Percentiles rank a stretch among this genome's conserved stretches.
Evolutionary conservation across 768 basidiomycete genomes (phyloP).

Genomic region (Serendipita sp.): DNA sequence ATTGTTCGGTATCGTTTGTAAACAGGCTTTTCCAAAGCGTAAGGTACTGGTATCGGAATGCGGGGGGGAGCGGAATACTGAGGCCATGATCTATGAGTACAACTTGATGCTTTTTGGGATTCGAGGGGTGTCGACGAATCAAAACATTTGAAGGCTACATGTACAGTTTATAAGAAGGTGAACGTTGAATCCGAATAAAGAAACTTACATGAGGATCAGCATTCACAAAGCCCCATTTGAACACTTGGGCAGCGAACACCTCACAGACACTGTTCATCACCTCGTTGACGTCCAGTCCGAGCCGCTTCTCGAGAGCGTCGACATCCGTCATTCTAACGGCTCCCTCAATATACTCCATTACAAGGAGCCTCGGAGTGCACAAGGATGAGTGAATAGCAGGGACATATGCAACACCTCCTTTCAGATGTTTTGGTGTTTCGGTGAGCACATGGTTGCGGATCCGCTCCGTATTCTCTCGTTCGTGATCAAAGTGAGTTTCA

Average conservation of each 20-base stretch:
- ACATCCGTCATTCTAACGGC: slow-evolving; percentile 23
- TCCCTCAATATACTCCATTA: slow-evolving; percentile 9
- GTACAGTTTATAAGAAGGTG: slow-evolving; percentile 20
- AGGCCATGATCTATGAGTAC: slow-evolving; percentile 88
- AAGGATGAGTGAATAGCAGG: not conserved
- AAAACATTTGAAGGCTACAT: slow-evolving; percentile 61
- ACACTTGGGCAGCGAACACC: slow-evolving; percentile 79
- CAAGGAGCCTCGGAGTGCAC: not conserved
- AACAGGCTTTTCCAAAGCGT: slow-evolving; percentile 42
- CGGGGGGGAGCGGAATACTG: slow-evolving; percentile 54
- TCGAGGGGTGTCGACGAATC: slow-evolving; percentile 40
- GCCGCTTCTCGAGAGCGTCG: slow-evolving; percentile 17
- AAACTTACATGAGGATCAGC: slow-evolving; percentile 38
- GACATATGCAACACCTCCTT: not conserved
- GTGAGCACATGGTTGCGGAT: not conserved
- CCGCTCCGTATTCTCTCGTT: slow-evolving; percentile 6
- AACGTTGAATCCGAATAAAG: slow-evolving; percentile 2
- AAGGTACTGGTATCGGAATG: slow-evolving; percentile 63
- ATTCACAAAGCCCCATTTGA: slow-evolving; percentile 81
- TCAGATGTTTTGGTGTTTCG: not conserved
- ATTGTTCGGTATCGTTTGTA: slow-evolving; percentile 20
- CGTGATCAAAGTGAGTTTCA: slow-evolving; percentile 7
- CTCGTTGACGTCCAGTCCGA: slow-evolving; percentile 21
- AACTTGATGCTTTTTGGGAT: slow-evolving; percentile 35
- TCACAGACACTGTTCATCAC: slow-evolving; percentile 80